Percentiles rank a stretch among this genome's conserved stretches.
These are phyloP conservation scores for Ilyonectria sp. DNA, from an alignment of 2,329 filamentous ascomycete genomes.

Conservation along the genomic window DNA sequence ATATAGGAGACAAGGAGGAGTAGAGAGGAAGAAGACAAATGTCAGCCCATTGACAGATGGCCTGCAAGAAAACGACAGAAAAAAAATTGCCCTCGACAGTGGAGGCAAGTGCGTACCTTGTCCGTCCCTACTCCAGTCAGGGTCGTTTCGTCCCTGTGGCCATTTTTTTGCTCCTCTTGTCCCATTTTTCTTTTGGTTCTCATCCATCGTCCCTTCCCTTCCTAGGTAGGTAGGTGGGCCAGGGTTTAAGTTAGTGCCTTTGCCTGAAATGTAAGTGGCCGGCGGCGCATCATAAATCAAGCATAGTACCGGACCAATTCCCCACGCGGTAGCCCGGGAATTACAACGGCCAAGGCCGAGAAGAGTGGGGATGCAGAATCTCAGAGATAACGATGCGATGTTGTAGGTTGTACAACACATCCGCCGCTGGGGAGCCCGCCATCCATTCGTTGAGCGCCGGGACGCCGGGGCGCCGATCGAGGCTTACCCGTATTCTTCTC, in stretches of 20 bases:
- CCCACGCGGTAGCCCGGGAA: conserved; percentile 34
- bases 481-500: not conserved
- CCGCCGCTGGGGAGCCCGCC: conserved; percentile 3
- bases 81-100: conserved; percentile 19
- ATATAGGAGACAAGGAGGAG: not conserved
- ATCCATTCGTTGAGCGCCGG: conserved; percentile 3
- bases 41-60: conserved; percentile 5
- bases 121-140: not conserved
- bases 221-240: conserved; percentile 8
- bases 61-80: conserved; percentile 16
- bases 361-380: conserved; percentile 35
- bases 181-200: conserved; percentile 17
- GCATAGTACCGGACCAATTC: conserved; percentile 26
- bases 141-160: conserved; percentile 15
- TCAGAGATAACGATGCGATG: conserved; percentile 36
- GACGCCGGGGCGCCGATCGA: conserved; percentile 9
- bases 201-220: conserved; percentile 7
- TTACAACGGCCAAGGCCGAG: conserved; percentile 40
- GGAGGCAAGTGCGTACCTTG: conserved; percentile 24
- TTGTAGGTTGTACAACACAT: not conserved
- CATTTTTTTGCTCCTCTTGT: conserved; percentile 22
- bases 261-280: conserved; percentile 25
- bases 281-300: conserved; percentile 28
- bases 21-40: not conserved
- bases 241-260: conserved; percentile 5